phyloP scores from a whole-genome alignment of 495 filamentous ascomycete species.

The Aspergillus haitiensis region DNA sequence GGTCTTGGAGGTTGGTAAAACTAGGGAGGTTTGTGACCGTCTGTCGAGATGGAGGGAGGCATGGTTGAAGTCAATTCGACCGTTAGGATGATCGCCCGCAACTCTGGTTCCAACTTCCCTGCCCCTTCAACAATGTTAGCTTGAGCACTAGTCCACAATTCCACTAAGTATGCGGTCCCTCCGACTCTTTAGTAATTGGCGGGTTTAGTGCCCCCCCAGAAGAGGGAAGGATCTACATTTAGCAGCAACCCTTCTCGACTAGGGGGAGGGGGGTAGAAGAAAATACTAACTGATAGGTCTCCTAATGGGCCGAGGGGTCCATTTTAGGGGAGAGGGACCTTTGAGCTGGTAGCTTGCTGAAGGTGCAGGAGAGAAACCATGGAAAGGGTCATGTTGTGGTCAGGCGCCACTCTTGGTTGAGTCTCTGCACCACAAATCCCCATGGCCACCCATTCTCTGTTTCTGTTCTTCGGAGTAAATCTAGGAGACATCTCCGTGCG shows the following conservation, averaged over 20 bases:
- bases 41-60: too few relatives aligned
- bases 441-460: constrained; percentile 32
- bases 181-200: background rate
- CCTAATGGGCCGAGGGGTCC: background rate
- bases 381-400: constrained; percentile 15
- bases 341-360: background rate
- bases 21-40: too few relatives aligned
- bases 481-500: constrained; percentile 25
- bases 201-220: background rate
- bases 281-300: background rate
- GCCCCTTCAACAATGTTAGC: too few relatives aligned
- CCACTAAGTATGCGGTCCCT: too few relatives aligned
- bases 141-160: too few relatives aligned
- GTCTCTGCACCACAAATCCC: constrained; percentile 23
- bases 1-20: too few relatives aligned
- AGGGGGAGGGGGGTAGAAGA: background rate
- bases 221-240: background rate
- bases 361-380: background rate
- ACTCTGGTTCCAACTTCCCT: too few relatives aligned
- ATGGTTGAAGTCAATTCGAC: too few relatives aligned
- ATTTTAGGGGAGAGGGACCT: background rate
- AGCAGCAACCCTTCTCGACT: background rate
- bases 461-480: constrained; percentile 28
- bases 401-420: constrained; percentile 23
- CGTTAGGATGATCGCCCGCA: too few relatives aligned